phyloP scores from a whole-genome alignment of 2,329 filamentous ascomycete genomes.

The Botrytis tulipae region DNA sequence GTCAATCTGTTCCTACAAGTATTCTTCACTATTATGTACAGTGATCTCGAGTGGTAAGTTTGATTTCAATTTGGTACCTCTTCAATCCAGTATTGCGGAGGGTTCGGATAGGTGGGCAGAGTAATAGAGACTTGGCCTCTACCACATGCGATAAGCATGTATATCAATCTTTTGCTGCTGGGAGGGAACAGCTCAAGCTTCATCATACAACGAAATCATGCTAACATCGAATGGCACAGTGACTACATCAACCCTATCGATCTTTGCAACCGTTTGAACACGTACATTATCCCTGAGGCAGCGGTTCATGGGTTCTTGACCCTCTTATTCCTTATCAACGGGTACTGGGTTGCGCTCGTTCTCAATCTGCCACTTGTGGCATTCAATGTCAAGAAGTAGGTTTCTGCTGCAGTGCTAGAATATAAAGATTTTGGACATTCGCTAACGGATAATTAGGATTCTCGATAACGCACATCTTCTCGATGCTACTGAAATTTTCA shows the following conservation, averaged over 20 bases:
- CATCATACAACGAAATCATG: neutral
- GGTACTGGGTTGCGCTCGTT: conserved; percentile 92
- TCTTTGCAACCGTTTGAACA: conserved; percentile 99
- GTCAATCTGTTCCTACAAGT: conserved; percentile 99
- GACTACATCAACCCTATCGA: conserved; percentile 99
- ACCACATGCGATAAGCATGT: conserved; percentile 7
- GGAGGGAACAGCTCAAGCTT: neutral
- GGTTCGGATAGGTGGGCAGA: neutral
- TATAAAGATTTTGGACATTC: neutral
- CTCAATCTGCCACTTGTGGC: conserved; percentile 88
- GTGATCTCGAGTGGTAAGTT: conserved; percentile 94
- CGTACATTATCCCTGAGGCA: conserved; percentile 98
- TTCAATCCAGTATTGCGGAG: neutral
- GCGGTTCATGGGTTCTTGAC: conserved; percentile 95
- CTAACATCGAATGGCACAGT: conserved; percentile 48
- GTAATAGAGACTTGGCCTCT: neutral
- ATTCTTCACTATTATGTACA: conserved; percentile 99
- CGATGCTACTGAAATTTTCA: conserved; percentile 98
- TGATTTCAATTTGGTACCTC: neutral
- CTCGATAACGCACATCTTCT: conserved; percentile 95
- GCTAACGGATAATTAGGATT: conserved; percentile 62
- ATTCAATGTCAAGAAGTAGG: conserved; percentile 98
- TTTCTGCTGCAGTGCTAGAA: conserved; percentile 29
- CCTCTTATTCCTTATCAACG: conserved; percentile 94
- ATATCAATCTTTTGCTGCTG: neutral